Evolutionary conservation across 176 grass and related monocot species (phyloP).

Genomic region (Zoysia pacifica): DNA sequence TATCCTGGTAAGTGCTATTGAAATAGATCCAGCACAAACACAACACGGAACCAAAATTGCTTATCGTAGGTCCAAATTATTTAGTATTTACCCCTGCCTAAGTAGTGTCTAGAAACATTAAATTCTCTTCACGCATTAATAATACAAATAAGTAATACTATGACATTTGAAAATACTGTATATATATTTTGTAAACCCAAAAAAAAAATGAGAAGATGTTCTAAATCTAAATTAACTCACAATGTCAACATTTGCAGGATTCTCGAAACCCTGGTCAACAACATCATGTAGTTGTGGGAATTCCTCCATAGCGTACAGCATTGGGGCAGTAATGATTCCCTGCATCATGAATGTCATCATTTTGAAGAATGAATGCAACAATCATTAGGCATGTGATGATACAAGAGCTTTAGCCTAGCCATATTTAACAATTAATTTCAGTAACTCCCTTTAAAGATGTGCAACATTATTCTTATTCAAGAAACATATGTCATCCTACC

Average conservation of each 20-base stretch:
- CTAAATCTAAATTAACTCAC: conserved; percentile 49
- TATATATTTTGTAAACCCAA: neutral
- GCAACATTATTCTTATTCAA: neutral
- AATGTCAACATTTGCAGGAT: conserved; percentile 75
- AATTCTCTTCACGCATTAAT: neutral
- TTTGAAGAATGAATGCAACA: neutral
- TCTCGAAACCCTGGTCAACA: conserved; percentile 74
- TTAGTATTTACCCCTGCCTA: neutral
- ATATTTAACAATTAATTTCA: conserved; percentile 14
- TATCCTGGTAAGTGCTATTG: neutral
- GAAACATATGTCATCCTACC: neutral
- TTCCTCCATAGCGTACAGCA: conserved; percentile 96
- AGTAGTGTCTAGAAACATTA: neutral
- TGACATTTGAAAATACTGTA: neutral
- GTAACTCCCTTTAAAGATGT: neutral
- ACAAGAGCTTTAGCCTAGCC: conserved; percentile 15
- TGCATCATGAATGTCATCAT: conserved; percentile 52
- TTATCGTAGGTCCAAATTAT: neutral
- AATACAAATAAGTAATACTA: neutral
- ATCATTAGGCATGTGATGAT: conserved; percentile 5
- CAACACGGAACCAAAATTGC: neutral
- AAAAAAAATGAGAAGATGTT: neutral
- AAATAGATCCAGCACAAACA: neutral
- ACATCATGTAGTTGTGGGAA: conserved; percentile 86
- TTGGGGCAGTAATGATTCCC: conserved; percentile 93